Conservation (phyloP, 2,329 filamentous ascomycete genomes). For the Tympanopsis confertula region DNA sequence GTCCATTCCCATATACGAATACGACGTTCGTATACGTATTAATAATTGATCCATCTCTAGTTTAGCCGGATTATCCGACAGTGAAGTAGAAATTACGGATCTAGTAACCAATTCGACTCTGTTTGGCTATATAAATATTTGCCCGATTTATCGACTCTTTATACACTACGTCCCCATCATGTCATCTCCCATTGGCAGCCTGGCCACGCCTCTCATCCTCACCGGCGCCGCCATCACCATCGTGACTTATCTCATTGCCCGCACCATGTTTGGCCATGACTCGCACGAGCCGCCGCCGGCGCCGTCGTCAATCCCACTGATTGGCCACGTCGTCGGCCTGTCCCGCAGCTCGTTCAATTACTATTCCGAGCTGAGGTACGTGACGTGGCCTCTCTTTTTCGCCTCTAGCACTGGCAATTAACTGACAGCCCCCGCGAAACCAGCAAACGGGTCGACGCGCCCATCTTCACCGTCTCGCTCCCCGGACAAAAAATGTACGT, state of each 20-base stretch:
- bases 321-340: conserved; percentile 18
- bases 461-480: conserved; percentile 27
- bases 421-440: neutral
- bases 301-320: conserved; percentile 14
- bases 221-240: conserved; percentile 3
- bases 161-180: too few relatives aligned
- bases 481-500: conserved; percentile 28
- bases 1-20: too few relatives aligned
- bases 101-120: too few relatives aligned
- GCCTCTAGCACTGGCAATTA: too few relatives aligned
- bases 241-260: conserved; percentile 1
- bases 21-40: too few relatives aligned
- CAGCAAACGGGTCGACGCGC: conserved; percentile 9
- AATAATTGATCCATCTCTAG: too few relatives aligned
- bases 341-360: conserved; percentile 16
- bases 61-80: too few relatives aligned
- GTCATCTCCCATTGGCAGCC: too few relatives aligned
- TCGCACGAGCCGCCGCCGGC: conserved; percentile 17
- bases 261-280: conserved; percentile 10
- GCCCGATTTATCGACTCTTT: too few relatives aligned
- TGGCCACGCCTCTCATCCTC: conserved; percentile 1
- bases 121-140: too few relatives aligned
- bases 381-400: too few relatives aligned
- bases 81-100: too few relatives aligned
- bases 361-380: conserved; percentile 17